Percentiles rank a stretch among this genome's conserved stretches.
Evolutionary conservation across 1,284 basidiomycete species (phyloP).

Genomic region (Binderoboletus segoi): DNA sequence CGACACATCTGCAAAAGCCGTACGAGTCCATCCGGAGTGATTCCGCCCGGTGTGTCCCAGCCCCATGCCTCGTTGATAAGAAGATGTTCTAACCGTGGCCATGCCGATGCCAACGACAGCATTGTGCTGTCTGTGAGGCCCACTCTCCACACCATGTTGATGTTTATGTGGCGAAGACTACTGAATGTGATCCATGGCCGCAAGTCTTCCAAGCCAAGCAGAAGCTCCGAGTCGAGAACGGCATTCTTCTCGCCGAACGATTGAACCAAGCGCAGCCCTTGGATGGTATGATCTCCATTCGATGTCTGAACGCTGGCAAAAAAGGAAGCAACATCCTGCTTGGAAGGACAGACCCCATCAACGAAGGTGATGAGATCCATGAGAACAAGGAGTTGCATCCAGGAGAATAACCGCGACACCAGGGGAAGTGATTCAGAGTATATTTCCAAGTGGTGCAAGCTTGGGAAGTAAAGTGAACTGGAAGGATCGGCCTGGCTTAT

Average conservation of each 20-base stretch:
- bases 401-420: not conserved
- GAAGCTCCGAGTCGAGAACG: not conserved
- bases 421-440: not conserved
- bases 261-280: not conserved
- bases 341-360: not conserved
- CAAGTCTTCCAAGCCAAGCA: not conserved
- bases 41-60: not conserved
- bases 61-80: not conserved
- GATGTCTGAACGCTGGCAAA: not conserved
- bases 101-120: not conserved
- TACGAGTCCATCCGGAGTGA: not conserved
- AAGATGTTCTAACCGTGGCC: not conserved
- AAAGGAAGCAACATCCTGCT: not conserved
- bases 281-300: not conserved
- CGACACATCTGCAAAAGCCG: not conserved
- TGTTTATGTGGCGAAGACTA: not conserved
- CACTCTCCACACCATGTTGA: not conserved
- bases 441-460: not conserved
- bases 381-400: not conserved
- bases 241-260: not conserved
- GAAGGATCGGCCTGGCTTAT: not conserved
- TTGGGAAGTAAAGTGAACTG: not conserved
- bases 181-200: not conserved
- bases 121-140: not conserved
- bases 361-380: not conserved